Base-by-base conservation (phyloP, 2,329 filamentous ascomycete species). In the Aspergillus sp. region DNA sequence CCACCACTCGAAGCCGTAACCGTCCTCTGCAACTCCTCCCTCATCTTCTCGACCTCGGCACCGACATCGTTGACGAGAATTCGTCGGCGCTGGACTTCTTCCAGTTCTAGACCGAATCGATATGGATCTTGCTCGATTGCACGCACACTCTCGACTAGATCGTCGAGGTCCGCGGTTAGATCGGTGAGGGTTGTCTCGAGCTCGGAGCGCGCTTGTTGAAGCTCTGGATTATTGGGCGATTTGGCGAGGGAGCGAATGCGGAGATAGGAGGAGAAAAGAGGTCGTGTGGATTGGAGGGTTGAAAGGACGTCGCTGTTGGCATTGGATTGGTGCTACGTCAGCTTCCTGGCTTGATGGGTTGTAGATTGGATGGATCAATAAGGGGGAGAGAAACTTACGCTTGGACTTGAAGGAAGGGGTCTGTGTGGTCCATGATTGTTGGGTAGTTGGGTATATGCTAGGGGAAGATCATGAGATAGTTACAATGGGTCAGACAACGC, bases 261-360 rank as follows among this genome's bases (percentile, higher is more conserved):
- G 47, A 96, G 86, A 81, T 96, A 99, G 15, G 93, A 97, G 65
- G 90, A 88, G 83, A 97, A 97, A 59, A 97, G 88, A 55, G 93
- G 89, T 8, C 94, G 89, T 56, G 91, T 90, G 13, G 86, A 87
- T 66, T 89, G 85, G 65, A 99, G 88, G 62, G 96, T 90, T 64
- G 88, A 81, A 67, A 96, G 88, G 67, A 98, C 91, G 79, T 99
- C 95, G 78, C 92, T 96, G 74, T 61, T 51, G 25, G 49, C 32
- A 50, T 57, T 64, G 59, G 60, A 50, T 57, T 64, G 59, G 60
- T 42, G 48, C 41, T 44, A 51, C 13, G 64, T 56, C 57, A 50
- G 53, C 50, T 39, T 44, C 47, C 50, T 39, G 47, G 21, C 13
- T 48, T 54, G 19, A 38, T 38, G 50, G 11, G 4, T 21, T 52